phyloP scores from a whole-genome alignment of 2,329 filamentous ascomycete genomes.

The Bipolaris victoriae region DNA sequence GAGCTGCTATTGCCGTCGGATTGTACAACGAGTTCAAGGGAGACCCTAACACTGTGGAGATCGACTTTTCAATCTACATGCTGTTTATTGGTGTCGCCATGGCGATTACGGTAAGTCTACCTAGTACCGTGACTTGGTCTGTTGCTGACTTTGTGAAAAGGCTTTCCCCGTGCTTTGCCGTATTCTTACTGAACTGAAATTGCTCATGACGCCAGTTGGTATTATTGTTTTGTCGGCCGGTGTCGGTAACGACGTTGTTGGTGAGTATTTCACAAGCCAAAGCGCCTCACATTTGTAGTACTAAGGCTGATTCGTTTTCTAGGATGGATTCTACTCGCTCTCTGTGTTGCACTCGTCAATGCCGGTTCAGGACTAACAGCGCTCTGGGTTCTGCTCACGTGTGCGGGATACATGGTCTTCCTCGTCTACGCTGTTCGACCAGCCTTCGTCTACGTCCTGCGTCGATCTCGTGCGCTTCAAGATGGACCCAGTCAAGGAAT shows the following conservation, averaged over 20 bases:
- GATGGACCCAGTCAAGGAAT: conserved; percentile 88
- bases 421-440: conserved; percentile 76
- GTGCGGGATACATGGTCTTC: conserved; percentile 76
- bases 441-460: conserved; percentile 74
- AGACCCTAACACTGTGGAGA: conserved; percentile 62
- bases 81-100: conserved; percentile 92
- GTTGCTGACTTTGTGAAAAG: conserved; percentile 42
- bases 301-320: background rate
- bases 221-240: conserved; percentile 89
- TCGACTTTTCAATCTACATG: conserved; percentile 67
- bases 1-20: conserved; percentile 80
- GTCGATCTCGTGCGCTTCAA: conserved; percentile 76
- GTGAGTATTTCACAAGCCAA: conserved; percentile 23
- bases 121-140: too few relatives aligned
- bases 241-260: conserved; percentile 88
- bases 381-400: conserved; percentile 80
- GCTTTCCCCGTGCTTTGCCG: conserved; percentile 89
- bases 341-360: conserved; percentile 93
- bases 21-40: conserved; percentile 74
- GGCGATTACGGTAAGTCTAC: conserved; percentile 74
- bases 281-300: background rate
- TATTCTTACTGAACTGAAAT: conserved; percentile 88
- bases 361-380: conserved; percentile 81
- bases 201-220: conserved; percentile 82
- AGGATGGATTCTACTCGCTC: conserved; percentile 86